A percentile compares a stretch with the other conserved stretches of the same genome.
These are phyloP conservation scores for Colletotrichum lini DNA, from an alignment of 2,329 filamentous ascomycete species.

Conservation along the genomic window DNA sequence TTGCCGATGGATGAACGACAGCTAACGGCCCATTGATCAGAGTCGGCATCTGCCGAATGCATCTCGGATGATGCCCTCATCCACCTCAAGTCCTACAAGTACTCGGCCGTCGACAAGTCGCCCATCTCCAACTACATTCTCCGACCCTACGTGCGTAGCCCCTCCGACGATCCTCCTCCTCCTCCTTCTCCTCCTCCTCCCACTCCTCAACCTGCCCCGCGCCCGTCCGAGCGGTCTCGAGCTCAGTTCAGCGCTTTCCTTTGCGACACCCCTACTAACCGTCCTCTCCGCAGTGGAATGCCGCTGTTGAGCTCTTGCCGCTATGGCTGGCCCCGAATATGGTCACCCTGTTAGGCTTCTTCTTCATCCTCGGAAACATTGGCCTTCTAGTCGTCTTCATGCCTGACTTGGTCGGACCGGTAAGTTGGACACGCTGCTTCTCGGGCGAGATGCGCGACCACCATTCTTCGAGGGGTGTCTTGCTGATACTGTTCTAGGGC, in stretches of 20 bases:
- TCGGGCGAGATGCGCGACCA: constrained; percentile 34
- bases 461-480: constrained; percentile 16
- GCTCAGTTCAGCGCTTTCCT: constrained; percentile 19
- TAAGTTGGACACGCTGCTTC: constrained; percentile 60
- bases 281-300: constrained; percentile 84
- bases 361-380: constrained; percentile 92
- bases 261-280: constrained; percentile 42
- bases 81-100: constrained; percentile 96
- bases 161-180: constrained; percentile 27
- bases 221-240: constrained; percentile 33
- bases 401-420: constrained; percentile 91
- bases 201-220: constrained; percentile 30
- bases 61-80: constrained; percentile 91
- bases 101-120: constrained; percentile 96
- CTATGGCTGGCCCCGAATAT: constrained; percentile 98
- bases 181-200: constrained; percentile 22
- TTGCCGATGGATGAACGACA: background rate
- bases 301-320: constrained; percentile 90
- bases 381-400: constrained; percentile 81
- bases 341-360: constrained; percentile 95
- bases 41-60: constrained; percentile 75
- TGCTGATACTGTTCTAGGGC: constrained; percentile 64
- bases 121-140: constrained; percentile 94
- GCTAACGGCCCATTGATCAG: constrained; percentile 44
- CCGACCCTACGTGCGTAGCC: constrained; percentile 86